Evolutionary conservation across 257 asterid genomes (phyloP), one percentile per base, ranked within the genome.

Genomic region (Henckelia pumila): DNA sequence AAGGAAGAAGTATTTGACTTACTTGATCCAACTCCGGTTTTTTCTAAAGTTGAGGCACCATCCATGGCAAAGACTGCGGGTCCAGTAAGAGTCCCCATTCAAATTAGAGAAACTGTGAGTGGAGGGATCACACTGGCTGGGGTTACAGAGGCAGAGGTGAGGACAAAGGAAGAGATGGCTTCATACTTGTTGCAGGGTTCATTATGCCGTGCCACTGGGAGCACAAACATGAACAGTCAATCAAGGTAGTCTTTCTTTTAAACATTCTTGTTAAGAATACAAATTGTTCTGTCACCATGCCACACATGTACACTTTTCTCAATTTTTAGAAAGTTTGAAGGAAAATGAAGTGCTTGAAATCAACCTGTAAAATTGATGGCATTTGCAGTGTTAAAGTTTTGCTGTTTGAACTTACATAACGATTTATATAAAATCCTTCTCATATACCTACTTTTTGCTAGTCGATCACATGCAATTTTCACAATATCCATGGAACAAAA

Each of bases 381-480:
- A 14, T 19, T 26, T 8, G 21, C 37, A 21, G 19, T 56, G n/a
- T 59, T 62, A 8, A 20, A 47, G 5, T 47, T 17, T 57, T 50
- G 32, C 13, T 3, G 49, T 47, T 59, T 28, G 44, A 49, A 20
- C 32, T 26, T 68, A n/a, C 60, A 59, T 19, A 23, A 4, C 9
- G 17, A 57, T 67, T 30, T 50, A 32, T 60, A 56, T 28, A 40
- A 44, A 47, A 56, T 52, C 59, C 49, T 70, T 70, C 70, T 77
- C 50, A 61, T 66, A 5, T 32, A 16, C 0, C 28, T 23, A 71
- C 49, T 32, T 67, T 60, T 57, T 67, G 6, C 59, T 63, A 94
- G 99, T 59, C 99, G 99, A 35, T 94, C 99, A 13, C 99, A 94
- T 84, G 99, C 99, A 74, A 94, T 94, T 71, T 94, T 94, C 77